Evolutionary conservation across 257 asterid genomes (phyloP).

Genomic region (Lantana camara): DNA sequence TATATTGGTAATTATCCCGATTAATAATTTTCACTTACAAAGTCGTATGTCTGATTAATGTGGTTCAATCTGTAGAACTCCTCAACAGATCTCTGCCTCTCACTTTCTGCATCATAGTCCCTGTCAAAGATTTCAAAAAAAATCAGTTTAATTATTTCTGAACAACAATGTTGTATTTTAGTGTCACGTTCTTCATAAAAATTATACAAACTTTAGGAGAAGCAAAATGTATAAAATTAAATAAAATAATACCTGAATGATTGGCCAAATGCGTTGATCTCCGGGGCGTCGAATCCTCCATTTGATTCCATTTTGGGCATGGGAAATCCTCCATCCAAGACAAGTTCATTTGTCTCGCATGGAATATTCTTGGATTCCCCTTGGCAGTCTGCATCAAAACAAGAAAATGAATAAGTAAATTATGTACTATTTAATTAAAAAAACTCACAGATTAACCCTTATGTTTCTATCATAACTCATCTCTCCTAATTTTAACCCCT

Average conservation of each 20-base stretch:
- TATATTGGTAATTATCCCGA: too few species aligned
- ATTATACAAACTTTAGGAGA: too few species aligned
- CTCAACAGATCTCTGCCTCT: conserved; percentile 59
- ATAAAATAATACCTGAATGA: conserved; percentile 46
- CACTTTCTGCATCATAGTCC: conserved; percentile 56
- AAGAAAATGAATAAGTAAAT: background rate
- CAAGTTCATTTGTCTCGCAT: conserved; percentile 42
- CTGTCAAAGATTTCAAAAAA: conserved; percentile 27
- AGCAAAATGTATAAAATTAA: too few species aligned
- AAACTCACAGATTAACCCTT: too few species aligned
- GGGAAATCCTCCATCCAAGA: conserved; percentile 56
- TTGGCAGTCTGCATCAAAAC: conserved; percentile 29
- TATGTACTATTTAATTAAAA: too few species aligned
- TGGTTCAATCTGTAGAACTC: conserved; percentile 62
- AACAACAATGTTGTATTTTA: background rate
- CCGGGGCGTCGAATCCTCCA: conserved; percentile 49
- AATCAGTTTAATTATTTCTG: background rate
- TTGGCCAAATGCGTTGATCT: conserved; percentile 65
- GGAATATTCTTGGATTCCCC: conserved; percentile 36
- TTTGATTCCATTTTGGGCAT: conserved; percentile 33
- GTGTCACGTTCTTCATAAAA: background rate
- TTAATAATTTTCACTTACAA: conserved; percentile 38
- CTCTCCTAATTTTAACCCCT: too few species aligned
- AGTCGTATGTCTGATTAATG: conserved; percentile 57
- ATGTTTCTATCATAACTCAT: too few species aligned